Percentiles rank a stretch among this genome's conserved stretches.
Evolutionary conservation across 139 green algal species (phyloP).

Genomic region (Spirogloea muscicola): DNA sequence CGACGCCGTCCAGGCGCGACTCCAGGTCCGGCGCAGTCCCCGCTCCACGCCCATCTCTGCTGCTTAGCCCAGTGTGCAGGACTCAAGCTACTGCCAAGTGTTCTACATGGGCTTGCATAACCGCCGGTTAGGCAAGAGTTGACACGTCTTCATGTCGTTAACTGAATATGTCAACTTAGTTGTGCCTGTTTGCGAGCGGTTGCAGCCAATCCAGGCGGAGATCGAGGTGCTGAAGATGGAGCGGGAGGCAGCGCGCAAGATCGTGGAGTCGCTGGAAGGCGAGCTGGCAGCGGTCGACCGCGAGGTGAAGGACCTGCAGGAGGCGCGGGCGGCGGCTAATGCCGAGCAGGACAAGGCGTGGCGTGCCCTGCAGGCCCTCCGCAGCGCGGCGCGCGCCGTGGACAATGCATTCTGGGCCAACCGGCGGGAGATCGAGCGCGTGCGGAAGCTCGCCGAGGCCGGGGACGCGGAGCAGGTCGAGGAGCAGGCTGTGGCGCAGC

Average conservation of each 20-base stretch:
- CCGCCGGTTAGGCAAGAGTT: neutral
- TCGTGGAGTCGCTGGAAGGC: slow-evolving; percentile 30
- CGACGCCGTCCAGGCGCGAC: slow-evolving; percentile 33
- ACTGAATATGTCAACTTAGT: neutral
- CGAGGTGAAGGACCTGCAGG: slow-evolving; percentile 20
- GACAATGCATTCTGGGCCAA: too few species aligned
- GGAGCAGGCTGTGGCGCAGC: too few species aligned
- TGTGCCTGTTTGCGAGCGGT: neutral
- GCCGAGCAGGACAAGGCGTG: slow-evolving; percentile 22
- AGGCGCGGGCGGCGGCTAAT: slow-evolving; percentile 1
- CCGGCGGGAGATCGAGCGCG: too few species aligned
- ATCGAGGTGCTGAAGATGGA: slow-evolving; percentile 35
- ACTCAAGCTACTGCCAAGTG: neutral
- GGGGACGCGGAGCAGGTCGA: too few species aligned
- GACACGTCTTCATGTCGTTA: neutral
- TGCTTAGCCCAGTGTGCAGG: neutral
- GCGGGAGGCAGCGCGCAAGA: slow-evolving; percentile 32
- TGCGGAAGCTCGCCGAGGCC: too few species aligned
- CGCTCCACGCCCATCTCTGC: neutral
- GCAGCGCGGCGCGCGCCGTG: too few species aligned
- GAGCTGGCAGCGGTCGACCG: slow-evolving; percentile 21
- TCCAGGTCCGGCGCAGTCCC: slow-evolving; percentile 12
- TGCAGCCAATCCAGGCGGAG: slow-evolving; percentile 36
- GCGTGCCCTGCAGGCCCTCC: slow-evolving; percentile 16
- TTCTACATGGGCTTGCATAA: neutral